Evolutionary conservation across 371 early-diverging fungal genomes (phyloP).

Genomic region (Circinella umbellata): DNA sequence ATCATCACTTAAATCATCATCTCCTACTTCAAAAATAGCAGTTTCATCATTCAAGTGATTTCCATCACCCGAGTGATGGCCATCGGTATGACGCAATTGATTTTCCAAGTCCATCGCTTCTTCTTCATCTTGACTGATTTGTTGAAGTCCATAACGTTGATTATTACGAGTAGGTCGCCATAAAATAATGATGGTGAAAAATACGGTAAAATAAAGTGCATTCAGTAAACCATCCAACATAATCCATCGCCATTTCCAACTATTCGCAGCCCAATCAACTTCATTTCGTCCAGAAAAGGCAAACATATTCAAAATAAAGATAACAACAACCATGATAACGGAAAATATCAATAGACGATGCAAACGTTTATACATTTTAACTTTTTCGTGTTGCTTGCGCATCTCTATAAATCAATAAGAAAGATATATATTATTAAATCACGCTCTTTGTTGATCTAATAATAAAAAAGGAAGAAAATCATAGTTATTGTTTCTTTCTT

Average conservation of each 20-base stretch:
- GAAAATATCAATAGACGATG: slow-evolving; percentile 81
- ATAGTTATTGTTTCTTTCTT: no score
- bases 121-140: slow-evolving; percentile 62
- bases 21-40: slow-evolving; percentile 72
- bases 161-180: slow-evolving; percentile 96
- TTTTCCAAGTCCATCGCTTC: slow-evolving; percentile 64
- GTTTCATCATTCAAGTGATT: slow-evolving; percentile 48
- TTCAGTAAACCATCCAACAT: slow-evolving; percentile 90
- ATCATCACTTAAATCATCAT: slow-evolving; percentile 62
- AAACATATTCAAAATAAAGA: slow-evolving; percentile 84
- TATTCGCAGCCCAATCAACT: slow-evolving; percentile 73
- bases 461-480: no score
- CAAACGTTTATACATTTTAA: slow-evolving; percentile 88
- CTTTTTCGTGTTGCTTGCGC: slow-evolving; percentile 87
- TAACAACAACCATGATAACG: slow-evolving; percentile 70
- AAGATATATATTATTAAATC: no score
- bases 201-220: slow-evolving; percentile 81
- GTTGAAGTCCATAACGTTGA: slow-evolving; percentile 73
- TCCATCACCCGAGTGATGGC: slow-evolving; percentile 11
- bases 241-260: slow-evolving; percentile 92
- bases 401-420: slow-evolving; percentile 39
- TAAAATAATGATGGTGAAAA: slow-evolving; percentile 76
- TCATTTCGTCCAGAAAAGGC: slow-evolving; percentile 65
- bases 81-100: slow-evolving; percentile 54
- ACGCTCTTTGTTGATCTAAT: no score